A percentile compares a stretch with the other conserved stretches of the same genome.
Conservation (phyloP, 257 asterid genomes). For the Nicotiana obtusifolia region DNA sequence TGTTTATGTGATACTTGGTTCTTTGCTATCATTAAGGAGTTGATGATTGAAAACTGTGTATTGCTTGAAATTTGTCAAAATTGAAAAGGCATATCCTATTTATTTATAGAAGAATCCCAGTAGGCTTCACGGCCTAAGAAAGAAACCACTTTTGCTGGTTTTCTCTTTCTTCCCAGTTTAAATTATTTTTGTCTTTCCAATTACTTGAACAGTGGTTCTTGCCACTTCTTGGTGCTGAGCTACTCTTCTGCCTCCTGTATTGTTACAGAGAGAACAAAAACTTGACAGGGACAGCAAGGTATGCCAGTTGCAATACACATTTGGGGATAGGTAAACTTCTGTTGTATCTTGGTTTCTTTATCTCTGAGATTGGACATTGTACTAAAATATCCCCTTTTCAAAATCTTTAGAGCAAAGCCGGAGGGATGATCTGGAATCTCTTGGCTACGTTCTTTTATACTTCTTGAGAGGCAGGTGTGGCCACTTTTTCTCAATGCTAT, state of each 20-base stretch:
- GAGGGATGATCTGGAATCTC: constrained; percentile 47
- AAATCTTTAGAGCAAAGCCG: constrained; percentile 39
- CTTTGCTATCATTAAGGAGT: neutral
- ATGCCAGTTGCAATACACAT: constrained; percentile 23
- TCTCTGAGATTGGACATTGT: neutral
- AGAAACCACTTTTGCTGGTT: neutral
- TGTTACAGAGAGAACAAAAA: constrained; percentile 17
- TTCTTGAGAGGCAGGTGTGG: constrained; percentile 40
- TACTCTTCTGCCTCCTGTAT: neutral
- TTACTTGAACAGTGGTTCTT: neutral
- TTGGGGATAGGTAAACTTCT: constrained; percentile 16
- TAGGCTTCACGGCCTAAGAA: neutral
- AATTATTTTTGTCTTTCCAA: neutral
- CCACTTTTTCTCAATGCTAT: neutral
- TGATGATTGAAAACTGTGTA: neutral
- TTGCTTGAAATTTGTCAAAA: neutral
- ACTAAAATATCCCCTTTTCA: constrained; percentile 2
- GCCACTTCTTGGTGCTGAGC: constrained; percentile 3
- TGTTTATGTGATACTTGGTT: neutral
- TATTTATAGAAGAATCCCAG: neutral
- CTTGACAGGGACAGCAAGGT: constrained; percentile 15
- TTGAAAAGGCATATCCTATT: neutral
- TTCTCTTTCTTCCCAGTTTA: neutral
- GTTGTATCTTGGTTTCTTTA: neutral
- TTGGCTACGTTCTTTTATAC: constrained; percentile 43